phyloP scores from a whole-genome alignment of 495 filamentous ascomycete species.

The Geoglossum glabrum region DNA sequence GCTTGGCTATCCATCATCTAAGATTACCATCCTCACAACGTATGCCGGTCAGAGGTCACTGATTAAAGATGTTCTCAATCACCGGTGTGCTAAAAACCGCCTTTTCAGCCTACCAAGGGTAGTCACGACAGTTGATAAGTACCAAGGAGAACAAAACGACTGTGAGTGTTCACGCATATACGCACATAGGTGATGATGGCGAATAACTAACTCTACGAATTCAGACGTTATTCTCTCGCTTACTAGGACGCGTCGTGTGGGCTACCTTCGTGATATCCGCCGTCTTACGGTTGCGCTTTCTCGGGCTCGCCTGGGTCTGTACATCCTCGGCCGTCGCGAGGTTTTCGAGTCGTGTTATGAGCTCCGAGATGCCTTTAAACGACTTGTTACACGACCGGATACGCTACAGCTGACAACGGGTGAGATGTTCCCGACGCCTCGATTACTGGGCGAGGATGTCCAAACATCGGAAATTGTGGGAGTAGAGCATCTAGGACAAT shows the following conservation, averaged over 20 bases:
- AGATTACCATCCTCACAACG: constrained; percentile 77
- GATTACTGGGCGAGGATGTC: constrained; percentile 38
- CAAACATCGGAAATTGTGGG: constrained; percentile 54
- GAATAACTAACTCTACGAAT: not conserved
- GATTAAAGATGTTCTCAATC: constrained; percentile 72
- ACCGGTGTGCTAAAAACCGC: constrained; percentile 61
- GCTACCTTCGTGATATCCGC: constrained; percentile 83
- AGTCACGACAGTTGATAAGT: constrained; percentile 92
- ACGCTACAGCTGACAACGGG: constrained; percentile 63
- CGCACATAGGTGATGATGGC: not conserved
- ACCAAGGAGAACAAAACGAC: constrained; percentile 98
- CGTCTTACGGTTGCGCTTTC: constrained; percentile 94
- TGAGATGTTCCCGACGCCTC: constrained; percentile 62
- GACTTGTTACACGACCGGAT: constrained; percentile 45
- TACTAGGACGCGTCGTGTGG: constrained; percentile 71
- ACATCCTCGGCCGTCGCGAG: constrained; percentile 75
- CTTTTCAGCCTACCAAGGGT: constrained; percentile 82
- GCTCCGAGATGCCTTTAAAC: constrained; percentile 64
- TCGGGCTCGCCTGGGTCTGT: constrained; percentile 75
- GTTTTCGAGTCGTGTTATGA: constrained; percentile 84
- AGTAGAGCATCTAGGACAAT: constrained; percentile 88
- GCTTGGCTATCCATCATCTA: constrained; percentile 80
- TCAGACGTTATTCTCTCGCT: constrained; percentile 87
- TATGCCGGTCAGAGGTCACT: constrained; percentile 90
- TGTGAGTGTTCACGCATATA: constrained; percentile 36